phyloP scores from a whole-genome alignment of 2,329 filamentous ascomycete species.

The Delphinella strobiligena region DNA sequence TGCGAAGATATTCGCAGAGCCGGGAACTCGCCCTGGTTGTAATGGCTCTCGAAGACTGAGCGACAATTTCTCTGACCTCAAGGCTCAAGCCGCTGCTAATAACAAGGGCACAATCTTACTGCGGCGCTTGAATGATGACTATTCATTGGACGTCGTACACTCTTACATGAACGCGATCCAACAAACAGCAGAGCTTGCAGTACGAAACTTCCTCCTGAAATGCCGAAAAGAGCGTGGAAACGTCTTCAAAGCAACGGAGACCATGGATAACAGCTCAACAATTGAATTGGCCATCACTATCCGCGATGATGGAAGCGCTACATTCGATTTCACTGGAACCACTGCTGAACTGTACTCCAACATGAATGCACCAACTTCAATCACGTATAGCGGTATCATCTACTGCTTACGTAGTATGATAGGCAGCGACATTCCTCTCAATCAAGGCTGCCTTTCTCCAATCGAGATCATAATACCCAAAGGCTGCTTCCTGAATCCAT shows the following conservation, averaged over 20 bases:
- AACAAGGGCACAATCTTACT: slow-evolving; percentile 23
- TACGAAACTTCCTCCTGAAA: neutral
- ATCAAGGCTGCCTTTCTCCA: slow-evolving; percentile 68
- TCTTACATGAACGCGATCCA: neutral
- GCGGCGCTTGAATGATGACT: slow-evolving; percentile 4
- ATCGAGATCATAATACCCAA: slow-evolving; percentile 64
- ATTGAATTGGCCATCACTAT: neutral
- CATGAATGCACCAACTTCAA: slow-evolving; percentile 58
- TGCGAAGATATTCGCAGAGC: slow-evolving; percentile 13
- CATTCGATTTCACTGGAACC: neutral
- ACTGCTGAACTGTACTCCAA: slow-evolving; percentile 2
- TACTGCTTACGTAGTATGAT: slow-evolving; percentile 52
- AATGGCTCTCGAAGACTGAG: slow-evolving; percentile 18
- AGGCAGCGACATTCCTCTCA: slow-evolving; percentile 64
- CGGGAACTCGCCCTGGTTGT: slow-evolving; percentile 18
- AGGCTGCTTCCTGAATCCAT: slow-evolving; percentile 59
- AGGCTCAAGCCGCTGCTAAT: slow-evolving; percentile 23
- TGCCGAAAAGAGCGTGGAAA: neutral
- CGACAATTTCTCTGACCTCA: slow-evolving; percentile 24
- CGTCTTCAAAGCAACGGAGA: neutral
- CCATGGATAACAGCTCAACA: neutral
- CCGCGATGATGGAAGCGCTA: neutral
- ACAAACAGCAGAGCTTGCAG: neutral
- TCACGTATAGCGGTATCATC: slow-evolving; percentile 55
- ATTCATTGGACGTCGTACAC: neutral